phyloP scores from a whole-genome alignment of 768 basidiomycete species.

The Phlegmacium glaucopus region DNA sequence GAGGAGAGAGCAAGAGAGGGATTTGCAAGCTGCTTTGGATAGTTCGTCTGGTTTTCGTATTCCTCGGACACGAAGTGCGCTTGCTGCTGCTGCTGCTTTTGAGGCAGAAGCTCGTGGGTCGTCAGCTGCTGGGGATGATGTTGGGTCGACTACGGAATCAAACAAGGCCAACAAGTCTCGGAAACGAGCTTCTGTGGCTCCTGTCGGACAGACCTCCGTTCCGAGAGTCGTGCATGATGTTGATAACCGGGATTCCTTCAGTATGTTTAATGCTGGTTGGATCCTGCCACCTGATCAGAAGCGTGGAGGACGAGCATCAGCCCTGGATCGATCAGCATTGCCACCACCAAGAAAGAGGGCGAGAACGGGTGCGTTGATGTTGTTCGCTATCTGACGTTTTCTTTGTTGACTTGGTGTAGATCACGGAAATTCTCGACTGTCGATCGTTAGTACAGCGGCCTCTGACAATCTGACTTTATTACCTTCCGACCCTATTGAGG shows the following conservation, averaged over 20 bases:
- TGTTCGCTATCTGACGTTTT: conserved; percentile 3
- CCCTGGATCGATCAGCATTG: conserved; percentile 36
- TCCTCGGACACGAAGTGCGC: conserved; percentile 46
- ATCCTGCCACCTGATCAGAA: conserved; percentile 74
- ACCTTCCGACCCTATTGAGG: conserved; percentile 18
- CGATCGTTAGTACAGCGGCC: conserved; percentile 41
- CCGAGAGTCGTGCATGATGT: conserved; percentile 69
- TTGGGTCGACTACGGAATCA: conserved; percentile 2
- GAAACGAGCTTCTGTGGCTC: conserved; percentile 27
- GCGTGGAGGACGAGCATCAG: conserved; percentile 50
- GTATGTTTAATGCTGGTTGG: conserved; percentile 84
- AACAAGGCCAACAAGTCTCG: conserved; percentile 8
- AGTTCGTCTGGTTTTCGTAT: conserved; percentile 42
- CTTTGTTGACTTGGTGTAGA: conserved; percentile 22
- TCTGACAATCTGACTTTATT: conserved; percentile 43
- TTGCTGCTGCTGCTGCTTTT: conserved; percentile 40
- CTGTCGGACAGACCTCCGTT: conserved; percentile 27
- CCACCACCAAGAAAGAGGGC: conserved; percentile 56
- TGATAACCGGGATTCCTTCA: conserved; percentile 70
- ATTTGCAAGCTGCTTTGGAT: conserved; percentile 28
- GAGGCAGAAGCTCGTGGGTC: conserved; percentile 29
- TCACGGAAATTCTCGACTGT: conserved; percentile 39
- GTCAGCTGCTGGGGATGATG: not conserved
- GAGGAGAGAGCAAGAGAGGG: conserved; percentile 7
- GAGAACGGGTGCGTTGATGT: conserved; percentile 36